Conservation (phyloP, 2,329 filamentous ascomycete genomes). For the Lojkania enalia region DNA sequence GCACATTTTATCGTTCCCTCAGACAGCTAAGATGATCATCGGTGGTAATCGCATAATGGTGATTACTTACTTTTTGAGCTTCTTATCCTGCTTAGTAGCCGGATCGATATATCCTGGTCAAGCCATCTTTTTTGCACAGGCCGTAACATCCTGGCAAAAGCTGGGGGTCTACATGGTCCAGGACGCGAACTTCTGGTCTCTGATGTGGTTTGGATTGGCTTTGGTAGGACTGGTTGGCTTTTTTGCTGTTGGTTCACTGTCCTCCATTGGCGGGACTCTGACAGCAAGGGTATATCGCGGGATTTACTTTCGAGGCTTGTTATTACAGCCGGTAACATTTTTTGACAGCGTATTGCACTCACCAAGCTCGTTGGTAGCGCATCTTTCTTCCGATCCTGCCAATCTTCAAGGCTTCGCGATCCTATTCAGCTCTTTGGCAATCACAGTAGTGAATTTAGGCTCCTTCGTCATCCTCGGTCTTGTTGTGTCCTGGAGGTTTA, state of each 20-base stretch:
- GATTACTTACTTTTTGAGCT: neutral
- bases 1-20: neutral
- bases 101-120: neutral
- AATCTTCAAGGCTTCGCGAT: slow-evolving; percentile 71
- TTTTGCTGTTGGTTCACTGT: neutral
- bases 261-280: neutral
- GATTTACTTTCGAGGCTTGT: neutral
- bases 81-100: neutral
- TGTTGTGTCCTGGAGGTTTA: slow-evolving; percentile 79
- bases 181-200: neutral
- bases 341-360: slow-evolving; percentile 60
- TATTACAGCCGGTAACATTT: neutral
- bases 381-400: slow-evolving; percentile 85
- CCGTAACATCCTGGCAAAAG: neutral
- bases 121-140: neutral
- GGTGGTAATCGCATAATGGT: neutral
- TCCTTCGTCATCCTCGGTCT: slow-evolving; percentile 69
- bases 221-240: neutral
- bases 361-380: slow-evolving; percentile 78
- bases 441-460: slow-evolving; percentile 69
- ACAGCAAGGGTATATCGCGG: neutral
- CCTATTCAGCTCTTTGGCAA: slow-evolving; percentile 72
- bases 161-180: neutral
- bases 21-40: neutral
- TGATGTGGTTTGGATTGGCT: neutral